A percentile compares a stretch with the other conserved stretches of the same genome.
Evolutionary conservation across 352 stramenopile species (phyloP).

Genomic region (Pythium angustatum): DNA sequence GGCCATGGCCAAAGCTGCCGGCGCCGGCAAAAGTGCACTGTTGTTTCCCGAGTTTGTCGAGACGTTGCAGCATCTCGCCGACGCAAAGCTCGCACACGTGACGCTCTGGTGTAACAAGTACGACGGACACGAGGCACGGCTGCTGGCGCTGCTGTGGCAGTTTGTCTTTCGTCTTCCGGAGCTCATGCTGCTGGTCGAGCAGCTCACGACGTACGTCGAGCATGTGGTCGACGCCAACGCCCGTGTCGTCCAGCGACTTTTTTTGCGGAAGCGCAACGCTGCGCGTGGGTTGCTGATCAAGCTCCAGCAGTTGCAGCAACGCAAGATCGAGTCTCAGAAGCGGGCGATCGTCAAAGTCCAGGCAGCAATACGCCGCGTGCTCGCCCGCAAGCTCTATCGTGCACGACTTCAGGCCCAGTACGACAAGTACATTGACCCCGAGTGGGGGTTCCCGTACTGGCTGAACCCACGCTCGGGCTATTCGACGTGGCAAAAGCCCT

Average conservation of each 20-base stretch:
- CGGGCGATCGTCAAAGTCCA: constrained; percentile 41
- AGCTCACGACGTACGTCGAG: constrained; percentile 22
- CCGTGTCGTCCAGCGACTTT: constrained; percentile 38
- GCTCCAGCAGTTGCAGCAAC: constrained; percentile 18
- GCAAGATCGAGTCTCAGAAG: constrained; percentile 17
- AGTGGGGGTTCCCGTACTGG: constrained; percentile 69
- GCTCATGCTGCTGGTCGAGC: constrained; percentile 26
- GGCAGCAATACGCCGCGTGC: constrained; percentile 28
- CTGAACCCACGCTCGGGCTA: constrained; percentile 63
- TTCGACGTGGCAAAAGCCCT: constrained; percentile 72
- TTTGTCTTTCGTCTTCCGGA: constrained; percentile 39
- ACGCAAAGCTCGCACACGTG: constrained; percentile 34
- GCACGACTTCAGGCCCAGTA: constrained; percentile 47
- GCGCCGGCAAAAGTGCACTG: constrained; percentile 49
- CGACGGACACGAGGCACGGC: constrained; percentile 38
- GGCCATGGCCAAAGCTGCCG: constrained; percentile 51
- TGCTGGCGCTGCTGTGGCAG: constrained; percentile 51
- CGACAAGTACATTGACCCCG: constrained; percentile 72
- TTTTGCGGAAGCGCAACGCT: constrained; percentile 27
- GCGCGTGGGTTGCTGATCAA: constrained; percentile 34
- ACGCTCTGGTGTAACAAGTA: constrained; percentile 50
- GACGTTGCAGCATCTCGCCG: constrained; percentile 35
- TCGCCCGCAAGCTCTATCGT: constrained; percentile 39
- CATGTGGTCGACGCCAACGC: constrained; percentile 32
- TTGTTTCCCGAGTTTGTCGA: constrained; percentile 46